phyloP scores from a whole-genome alignment of 306 rosid species.

The Trifolium repens region DNA sequence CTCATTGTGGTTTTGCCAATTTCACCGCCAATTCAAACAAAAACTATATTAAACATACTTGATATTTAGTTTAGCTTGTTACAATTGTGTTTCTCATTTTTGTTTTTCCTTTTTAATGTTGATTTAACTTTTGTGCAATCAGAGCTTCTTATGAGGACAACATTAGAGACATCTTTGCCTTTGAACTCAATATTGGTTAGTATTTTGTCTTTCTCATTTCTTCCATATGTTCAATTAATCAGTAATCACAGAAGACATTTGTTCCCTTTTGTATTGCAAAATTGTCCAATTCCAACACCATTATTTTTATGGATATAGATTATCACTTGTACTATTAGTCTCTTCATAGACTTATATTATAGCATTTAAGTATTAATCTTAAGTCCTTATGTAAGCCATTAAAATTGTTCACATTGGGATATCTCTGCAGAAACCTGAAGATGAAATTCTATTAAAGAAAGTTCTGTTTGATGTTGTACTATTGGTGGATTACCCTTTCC shows the following conservation, averaged over 20 bases:
- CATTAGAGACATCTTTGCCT: slow-evolving; percentile 64
- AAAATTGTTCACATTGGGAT: slow-evolving; percentile 13
- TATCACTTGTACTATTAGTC: too few species aligned
- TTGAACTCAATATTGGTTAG: slow-evolving; percentile 64
- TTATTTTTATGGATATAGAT: background rate
- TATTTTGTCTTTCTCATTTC: slow-evolving; percentile 26
- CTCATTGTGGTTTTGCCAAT: background rate
- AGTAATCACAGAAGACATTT: too few species aligned
- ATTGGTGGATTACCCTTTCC: slow-evolving; percentile 76
- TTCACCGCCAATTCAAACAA: too few species aligned
- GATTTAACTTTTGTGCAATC: slow-evolving; percentile 44
- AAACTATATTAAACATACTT: background rate
- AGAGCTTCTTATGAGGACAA: slow-evolving; percentile 68
- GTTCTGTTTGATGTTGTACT: slow-evolving; percentile 70
- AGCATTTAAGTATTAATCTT: slow-evolving; percentile 20
- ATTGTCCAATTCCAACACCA: background rate
- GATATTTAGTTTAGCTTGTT: slow-evolving; percentile 17
- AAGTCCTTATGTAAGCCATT: slow-evolving; percentile 11
- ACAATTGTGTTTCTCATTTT: slow-evolving; percentile 5
- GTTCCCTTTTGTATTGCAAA: background rate
- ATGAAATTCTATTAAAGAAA: slow-evolving; percentile 62
- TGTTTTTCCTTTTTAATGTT: slow-evolving; percentile 39
- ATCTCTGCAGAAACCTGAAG: slow-evolving; percentile 70
- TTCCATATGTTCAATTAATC: background rate
- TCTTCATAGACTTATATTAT: too few species aligned